Percentiles rank a stretch among this genome's conserved stretches.
Evolutionary conservation across 345 rosid genomes (phyloP).

Genomic region (Citrus sp.): DNA sequence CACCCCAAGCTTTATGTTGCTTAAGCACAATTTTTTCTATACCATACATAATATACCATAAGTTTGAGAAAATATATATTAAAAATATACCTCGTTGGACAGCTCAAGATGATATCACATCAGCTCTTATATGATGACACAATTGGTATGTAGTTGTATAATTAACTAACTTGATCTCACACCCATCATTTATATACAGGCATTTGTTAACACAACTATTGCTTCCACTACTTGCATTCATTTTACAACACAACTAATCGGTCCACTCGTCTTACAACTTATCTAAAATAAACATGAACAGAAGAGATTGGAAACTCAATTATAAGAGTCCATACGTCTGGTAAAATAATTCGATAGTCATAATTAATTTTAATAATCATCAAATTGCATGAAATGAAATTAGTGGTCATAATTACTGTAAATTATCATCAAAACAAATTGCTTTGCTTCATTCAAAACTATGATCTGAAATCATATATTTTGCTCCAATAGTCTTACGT

Average conservation of each 20-base stretch:
- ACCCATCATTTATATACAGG: not conserved
- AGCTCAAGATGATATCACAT: not conserved
- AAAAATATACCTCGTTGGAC: too few relatives aligned
- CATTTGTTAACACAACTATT: not conserved
- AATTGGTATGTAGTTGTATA: not conserved
- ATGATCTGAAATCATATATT: constrained; percentile 19
- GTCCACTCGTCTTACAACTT: not conserved
- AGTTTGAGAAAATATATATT: too few relatives aligned
- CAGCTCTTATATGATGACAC: not conserved
- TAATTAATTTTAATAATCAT: constrained; percentile 15
- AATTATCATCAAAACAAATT: constrained; percentile 31
- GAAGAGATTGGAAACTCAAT: not conserved
- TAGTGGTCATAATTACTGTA: constrained; percentile 19
- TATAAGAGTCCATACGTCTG: constrained; percentile 6
- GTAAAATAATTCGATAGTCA: constrained; percentile 5
- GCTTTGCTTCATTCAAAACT: not conserved
- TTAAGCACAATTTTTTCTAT: too few relatives aligned
- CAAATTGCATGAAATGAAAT: constrained; percentile 27
- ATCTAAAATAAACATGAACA: not conserved
- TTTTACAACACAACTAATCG: not conserved
- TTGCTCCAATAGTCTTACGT: constrained; percentile 9
- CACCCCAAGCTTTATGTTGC: too few relatives aligned
- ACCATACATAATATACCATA: too few relatives aligned
- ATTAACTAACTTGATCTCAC: not conserved
- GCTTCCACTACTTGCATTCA: not conserved